Conservation (phyloP, 108 stramenopile genomes). For the Nannochloropsis gaditana region DNA sequence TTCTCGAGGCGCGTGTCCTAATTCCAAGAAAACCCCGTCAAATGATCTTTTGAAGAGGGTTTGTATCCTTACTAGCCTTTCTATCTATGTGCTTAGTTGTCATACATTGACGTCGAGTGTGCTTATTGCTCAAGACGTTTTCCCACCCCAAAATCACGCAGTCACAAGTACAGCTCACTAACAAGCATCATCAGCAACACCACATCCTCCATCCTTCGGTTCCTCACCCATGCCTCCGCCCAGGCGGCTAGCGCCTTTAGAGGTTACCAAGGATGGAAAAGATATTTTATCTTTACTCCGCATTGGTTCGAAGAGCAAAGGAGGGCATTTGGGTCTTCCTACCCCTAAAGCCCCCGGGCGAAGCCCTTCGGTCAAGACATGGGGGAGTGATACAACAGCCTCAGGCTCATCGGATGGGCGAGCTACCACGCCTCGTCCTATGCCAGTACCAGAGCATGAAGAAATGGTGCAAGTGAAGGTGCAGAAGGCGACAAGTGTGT, state of each 20-base stretch:
- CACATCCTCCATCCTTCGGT: background rate
- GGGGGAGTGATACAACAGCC: background rate
- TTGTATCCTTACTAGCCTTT: no score
- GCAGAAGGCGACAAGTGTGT: background rate
- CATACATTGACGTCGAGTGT: no score
- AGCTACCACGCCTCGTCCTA: background rate
- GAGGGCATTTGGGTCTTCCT: background rate
- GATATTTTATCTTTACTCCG: slow-evolving; percentile 7
- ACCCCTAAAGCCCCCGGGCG: background rate
- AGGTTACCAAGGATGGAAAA: slow-evolving; percentile 15
- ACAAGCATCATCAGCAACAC: background rate
- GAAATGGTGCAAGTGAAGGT: background rate
- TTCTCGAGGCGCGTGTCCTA: no score
- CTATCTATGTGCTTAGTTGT: no score
- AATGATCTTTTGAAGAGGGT: no score
- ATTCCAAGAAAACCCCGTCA: no score
- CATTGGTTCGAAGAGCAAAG: slow-evolving; percentile 6
- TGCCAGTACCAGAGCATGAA: background rate
- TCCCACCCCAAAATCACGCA: no score
- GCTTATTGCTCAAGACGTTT: no score
- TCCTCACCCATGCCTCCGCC: background rate
- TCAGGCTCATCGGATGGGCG: background rate
- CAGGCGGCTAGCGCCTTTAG: background rate
- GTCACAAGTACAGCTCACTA: no score
- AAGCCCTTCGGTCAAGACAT: background rate